phyloP scores from a whole-genome alignment of 495 filamentous ascomycete genomes.

The Hamigera avellanea region DNA sequence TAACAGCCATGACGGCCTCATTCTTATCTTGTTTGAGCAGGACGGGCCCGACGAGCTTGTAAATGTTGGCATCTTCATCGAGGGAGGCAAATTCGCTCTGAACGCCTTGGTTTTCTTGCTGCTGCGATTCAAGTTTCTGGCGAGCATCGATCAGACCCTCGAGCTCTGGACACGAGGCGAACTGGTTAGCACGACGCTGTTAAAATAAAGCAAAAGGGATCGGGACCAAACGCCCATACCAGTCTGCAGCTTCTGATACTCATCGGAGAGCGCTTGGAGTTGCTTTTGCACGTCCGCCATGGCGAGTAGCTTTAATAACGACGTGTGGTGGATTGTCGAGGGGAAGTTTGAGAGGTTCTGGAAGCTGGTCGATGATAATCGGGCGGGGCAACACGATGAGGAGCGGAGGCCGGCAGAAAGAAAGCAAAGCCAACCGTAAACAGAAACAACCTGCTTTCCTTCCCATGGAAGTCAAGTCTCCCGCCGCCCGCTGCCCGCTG shows the following conservation, averaged over 20 bases:
- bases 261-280: slow-evolving; percentile 73
- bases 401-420: slow-evolving; percentile 6
- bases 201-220: too few relatives aligned
- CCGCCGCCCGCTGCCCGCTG: too few relatives aligned
- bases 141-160: slow-evolving; percentile 63
- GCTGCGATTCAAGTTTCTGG: slow-evolving; percentile 88
- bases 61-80: slow-evolving; percentile 74
- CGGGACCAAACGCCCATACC: slow-evolving; percentile 31
- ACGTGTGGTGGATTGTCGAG: not conserved
- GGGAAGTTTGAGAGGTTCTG: not conserved
- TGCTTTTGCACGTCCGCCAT: slow-evolving; percentile 49
- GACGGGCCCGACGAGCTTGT: slow-evolving; percentile 88
- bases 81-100: slow-evolving; percentile 82
- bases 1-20: slow-evolving; percentile 82
- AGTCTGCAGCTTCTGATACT: slow-evolving; percentile 76
- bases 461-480: too few relatives aligned
- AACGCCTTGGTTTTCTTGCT: slow-evolving; percentile 82
- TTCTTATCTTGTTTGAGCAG: slow-evolving; percentile 85
- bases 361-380: not conserved
- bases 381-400: slow-evolving; percentile 10
- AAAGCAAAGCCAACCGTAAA: slow-evolving; percentile 2
- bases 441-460: not conserved
- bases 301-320: slow-evolving; percentile 7
- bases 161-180: slow-evolving; percentile 47
- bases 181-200: not conserved